Evolutionary conservation across 2,329 filamentous ascomycete species (phyloP).

Genomic region (Exophiala oligosperma): DNA sequence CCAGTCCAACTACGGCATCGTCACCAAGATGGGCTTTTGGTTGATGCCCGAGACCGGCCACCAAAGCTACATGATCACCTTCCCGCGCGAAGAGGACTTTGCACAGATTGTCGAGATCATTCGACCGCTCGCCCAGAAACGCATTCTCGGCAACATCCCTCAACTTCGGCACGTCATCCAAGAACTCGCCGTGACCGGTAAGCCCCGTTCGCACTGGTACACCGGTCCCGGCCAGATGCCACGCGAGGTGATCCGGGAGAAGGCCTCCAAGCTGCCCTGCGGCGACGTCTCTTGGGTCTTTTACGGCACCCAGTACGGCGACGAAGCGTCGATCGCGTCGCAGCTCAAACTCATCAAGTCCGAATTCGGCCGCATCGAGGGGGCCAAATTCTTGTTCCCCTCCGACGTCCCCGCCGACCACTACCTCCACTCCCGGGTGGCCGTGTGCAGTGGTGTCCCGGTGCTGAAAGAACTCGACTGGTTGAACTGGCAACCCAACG

Average conservation of each 20-base stretch:
- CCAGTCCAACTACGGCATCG: constrained; percentile 35
- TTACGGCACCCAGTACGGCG: constrained; percentile 35
- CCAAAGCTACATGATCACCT: constrained; percentile 44
- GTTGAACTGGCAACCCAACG: constrained; percentile 38
- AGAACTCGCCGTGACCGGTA: constrained; percentile 34
- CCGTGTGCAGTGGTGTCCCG: constrained; percentile 32
- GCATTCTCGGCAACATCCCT: constrained; percentile 34
- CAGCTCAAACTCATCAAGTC: constrained; percentile 31
- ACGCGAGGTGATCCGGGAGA: constrained; percentile 32
- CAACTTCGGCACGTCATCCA: constrained; percentile 35
- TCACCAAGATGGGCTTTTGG: constrained; percentile 31
- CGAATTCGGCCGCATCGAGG: constrained; percentile 32
- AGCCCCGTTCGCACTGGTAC: constrained; percentile 32
- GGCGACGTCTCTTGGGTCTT: constrained; percentile 36
- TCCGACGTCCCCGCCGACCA: constrained; percentile 33
- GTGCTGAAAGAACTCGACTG: constrained; percentile 36
- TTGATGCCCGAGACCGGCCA: constrained; percentile 36
- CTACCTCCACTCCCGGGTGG: constrained; percentile 33
- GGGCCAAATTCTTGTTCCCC: constrained; percentile 35
- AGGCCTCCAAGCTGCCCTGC: constrained; percentile 31
- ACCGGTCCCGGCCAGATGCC: constrained; percentile 29
- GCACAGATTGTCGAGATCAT: constrained; percentile 40
- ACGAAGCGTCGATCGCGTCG: constrained; percentile 27
- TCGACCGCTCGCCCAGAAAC: constrained; percentile 33
- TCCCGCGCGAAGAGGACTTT: constrained; percentile 40